These are phyloP conservation scores for Rhizomucor pusillus DNA, from an alignment of 371 early-diverging fungal species.

Conservation along the genomic window DNA sequence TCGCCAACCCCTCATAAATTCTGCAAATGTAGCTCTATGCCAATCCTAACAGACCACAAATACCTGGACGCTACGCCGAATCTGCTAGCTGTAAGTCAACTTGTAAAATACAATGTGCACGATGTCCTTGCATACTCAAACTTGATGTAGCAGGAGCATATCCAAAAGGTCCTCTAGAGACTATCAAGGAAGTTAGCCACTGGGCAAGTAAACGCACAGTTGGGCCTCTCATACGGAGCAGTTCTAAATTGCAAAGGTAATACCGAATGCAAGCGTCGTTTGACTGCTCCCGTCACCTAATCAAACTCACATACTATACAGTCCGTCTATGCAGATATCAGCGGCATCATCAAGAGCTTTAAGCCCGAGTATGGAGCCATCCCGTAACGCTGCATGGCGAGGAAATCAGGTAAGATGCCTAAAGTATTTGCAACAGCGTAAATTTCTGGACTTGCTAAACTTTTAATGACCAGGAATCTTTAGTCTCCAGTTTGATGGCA, in stretches of 20 bases:
- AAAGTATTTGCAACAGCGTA: too few relatives aligned
- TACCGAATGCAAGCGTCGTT: too few relatives aligned
- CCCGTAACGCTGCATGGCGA: not conserved
- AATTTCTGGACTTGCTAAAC: not conserved
- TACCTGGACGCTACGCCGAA: conserved; percentile 7
- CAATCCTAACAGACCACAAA: conserved; percentile 29
- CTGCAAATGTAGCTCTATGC: conserved; percentile 12
- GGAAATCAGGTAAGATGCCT: not conserved
- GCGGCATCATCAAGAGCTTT: not conserved
- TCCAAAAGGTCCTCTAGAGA: not conserved
- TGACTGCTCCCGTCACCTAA: too few relatives aligned
- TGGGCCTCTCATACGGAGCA: too few relatives aligned
- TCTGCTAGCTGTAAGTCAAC: not conserved
- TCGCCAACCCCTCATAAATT: too few relatives aligned
- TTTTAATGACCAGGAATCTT: conserved; percentile 8
- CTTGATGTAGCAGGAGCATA: not conserved
- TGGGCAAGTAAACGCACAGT: too few relatives aligned
- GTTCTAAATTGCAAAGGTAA: too few relatives aligned
- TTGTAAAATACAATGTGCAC: too few relatives aligned
- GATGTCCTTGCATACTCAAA: too few relatives aligned
- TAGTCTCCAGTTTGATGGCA: conserved; percentile 25
- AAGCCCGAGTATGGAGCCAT: not conserved
- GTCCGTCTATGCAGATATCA: too few relatives aligned
- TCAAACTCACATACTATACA: too few relatives aligned
- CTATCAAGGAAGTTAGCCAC: too few relatives aligned